Evolutionary conservation across 768 basidiomycete species (phyloP).

Genomic region (Sistotremastrum suecicum): DNA sequence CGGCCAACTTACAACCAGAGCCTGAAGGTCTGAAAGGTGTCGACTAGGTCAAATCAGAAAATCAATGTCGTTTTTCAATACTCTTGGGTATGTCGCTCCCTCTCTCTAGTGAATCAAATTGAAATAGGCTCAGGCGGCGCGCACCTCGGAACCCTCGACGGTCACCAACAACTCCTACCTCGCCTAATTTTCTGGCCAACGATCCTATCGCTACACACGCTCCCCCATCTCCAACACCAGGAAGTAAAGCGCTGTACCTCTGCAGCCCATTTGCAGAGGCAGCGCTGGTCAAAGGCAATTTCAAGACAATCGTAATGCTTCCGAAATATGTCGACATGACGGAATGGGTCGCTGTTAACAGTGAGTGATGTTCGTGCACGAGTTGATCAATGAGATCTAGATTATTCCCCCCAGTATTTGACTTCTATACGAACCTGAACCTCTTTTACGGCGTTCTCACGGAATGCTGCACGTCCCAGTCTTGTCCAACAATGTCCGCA

Average conservation of each 20-base stretch:
- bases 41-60: too few relatives aligned
- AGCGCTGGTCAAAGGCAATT: slow-evolving; percentile 93
- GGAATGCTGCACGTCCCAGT: slow-evolving; percentile 82
- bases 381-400: background rate
- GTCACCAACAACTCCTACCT: slow-evolving; percentile 56
- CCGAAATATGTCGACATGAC: slow-evolving; percentile 93
- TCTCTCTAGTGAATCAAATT: slow-evolving; percentile 1
- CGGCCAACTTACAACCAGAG: too few relatives aligned
- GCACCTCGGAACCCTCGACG: slow-evolving; percentile 57
- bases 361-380: slow-evolving; percentile 30
- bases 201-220: slow-evolving; percentile 29
- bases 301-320: slow-evolving; percentile 93
- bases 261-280: slow-evolving; percentile 93
- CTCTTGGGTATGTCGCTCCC: slow-evolving; percentile 3
- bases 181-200: slow-evolving; percentile 37
- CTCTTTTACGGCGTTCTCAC: slow-evolving; percentile 91
- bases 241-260: slow-evolving; percentile 63
- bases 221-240: slow-evolving; percentile 24
- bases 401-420: slow-evolving; percentile 50
- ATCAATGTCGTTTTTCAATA: slow-evolving; percentile 1
- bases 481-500: slow-evolving; percentile 87
- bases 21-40: too few relatives aligned
- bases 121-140: slow-evolving; percentile 63
- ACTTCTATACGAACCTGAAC: slow-evolving; percentile 95
- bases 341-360: slow-evolving; percentile 94